phyloP scores from a whole-genome alignment of 1,139 yeast species.

The Lodderomyces jiufengensis region DNA sequence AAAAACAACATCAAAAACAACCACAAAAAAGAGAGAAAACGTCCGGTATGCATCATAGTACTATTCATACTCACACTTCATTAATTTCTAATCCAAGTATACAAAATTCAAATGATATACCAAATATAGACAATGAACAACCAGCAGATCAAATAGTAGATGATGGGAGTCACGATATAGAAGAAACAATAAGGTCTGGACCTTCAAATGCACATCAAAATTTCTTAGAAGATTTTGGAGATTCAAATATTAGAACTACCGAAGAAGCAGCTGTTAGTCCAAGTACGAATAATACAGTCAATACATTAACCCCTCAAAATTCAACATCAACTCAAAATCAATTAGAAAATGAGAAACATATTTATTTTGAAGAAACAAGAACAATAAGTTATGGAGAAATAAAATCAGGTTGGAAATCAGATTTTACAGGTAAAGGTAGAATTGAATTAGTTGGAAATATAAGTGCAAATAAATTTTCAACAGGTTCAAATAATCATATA shows the following conservation, averaged over 20 bases:
- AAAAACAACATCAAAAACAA: constrained; percentile 37
- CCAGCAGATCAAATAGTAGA: constrained; percentile 3
- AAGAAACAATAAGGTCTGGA: constrained; percentile 16
- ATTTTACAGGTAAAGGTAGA: constrained; percentile 69
- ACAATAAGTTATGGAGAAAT: constrained; percentile 75
- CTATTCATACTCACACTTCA: constrained; percentile 31
- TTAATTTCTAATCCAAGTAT: constrained; percentile 13
- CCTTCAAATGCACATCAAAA: constrained; percentile 26
- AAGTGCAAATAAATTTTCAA: constrained; percentile 51
- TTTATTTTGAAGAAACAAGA: constrained; percentile 68
- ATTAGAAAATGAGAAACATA: constrained; percentile 21
- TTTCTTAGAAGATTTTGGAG: constrained; percentile 29
- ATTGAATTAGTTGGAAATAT: constrained; percentile 76
- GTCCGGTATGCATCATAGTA: constrained; percentile 35
- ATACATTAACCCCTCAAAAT: constrained; percentile 6
- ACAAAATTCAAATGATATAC: constrained; percentile 4
- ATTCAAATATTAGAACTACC: too few species aligned
- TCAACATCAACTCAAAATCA: constrained; percentile 9
- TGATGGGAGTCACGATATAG: constrained; percentile 10
- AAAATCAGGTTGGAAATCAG: constrained; percentile 93
- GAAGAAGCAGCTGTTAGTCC: constrained; percentile 1
- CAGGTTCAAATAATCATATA: constrained; percentile 43
- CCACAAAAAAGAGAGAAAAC: constrained; percentile 12
- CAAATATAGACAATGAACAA: neutral
- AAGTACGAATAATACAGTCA: neutral